Base-by-base conservation (phyloP, 305 asterid genomes). In the Fraxinus baroniana region DNA sequence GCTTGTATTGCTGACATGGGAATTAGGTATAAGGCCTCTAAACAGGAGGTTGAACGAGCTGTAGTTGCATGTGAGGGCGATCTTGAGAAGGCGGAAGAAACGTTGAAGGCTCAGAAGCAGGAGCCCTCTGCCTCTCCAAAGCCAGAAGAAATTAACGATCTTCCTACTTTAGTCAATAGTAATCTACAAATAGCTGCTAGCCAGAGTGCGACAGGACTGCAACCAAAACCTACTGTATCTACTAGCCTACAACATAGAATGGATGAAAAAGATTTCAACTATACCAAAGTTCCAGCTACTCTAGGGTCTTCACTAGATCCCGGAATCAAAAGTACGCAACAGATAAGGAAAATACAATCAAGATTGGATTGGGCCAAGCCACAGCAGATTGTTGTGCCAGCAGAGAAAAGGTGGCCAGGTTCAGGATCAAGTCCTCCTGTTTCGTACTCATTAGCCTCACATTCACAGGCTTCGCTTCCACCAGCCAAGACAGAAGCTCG, bases 341-440 rank as follows among this genome's bases (percentile, higher is more conserved):
- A 85, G 66, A 74, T 90, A 86, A 92, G 88, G 86, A 91, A 89
- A 85, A 76, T 82, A n/a, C 90, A 85, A n/a, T 90, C 90, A 10
- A 91, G 92, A 87, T n/a, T 83, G n/a, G 97, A 92, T 6, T 90
- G 92, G 95, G 85, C 86, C 74, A 92, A 92, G 78, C 88, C 88
- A 33, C 94, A 91, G 80, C 95, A 86, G 84, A 83, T 79, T 79
- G 37, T 88, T 2, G 78, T 71, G 18, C 89, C 90, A 2, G 83
- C 85, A 28, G 97, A 94, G 17, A 92, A 92, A 86, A 87, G 88
- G 83, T 91, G 92, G 93, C 75, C 87, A 32, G 74, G 39, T 82
- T 39, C 88, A 32, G 90, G 86, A 24, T 81, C 97, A 70, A 91
- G 85, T 81, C 90, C 95, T 83, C 85, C 98, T 4, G 88, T 86